phyloP scores from a whole-genome alignment of 1,139 yeast genomes.

The Zygoascus sp. region DNA sequence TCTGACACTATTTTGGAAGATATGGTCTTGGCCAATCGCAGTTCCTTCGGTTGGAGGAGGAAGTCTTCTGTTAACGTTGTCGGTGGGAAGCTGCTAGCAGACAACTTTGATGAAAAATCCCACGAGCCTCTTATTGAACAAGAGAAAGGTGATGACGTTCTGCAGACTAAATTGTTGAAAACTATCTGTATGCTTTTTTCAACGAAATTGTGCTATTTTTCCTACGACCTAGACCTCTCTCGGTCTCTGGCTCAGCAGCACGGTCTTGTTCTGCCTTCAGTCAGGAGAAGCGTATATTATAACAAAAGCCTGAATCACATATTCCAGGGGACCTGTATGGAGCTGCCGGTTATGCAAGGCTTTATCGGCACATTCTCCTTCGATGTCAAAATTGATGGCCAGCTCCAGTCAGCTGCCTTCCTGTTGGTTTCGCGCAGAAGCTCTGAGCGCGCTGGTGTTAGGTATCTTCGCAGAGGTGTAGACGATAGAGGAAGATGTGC shows the following conservation, averaged over 20 bases:
- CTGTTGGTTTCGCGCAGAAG: conserved; percentile 38
- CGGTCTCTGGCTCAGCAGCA: conserved; percentile 9
- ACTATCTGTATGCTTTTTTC: conserved; percentile 16
- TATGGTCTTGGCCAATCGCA: background rate
- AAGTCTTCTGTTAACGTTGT: background rate
- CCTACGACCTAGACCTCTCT: conserved; percentile 26
- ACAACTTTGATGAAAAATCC: background rate
- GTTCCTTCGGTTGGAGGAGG: background rate
- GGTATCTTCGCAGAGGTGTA: conserved; percentile 45
- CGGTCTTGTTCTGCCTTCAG: conserved; percentile 8
- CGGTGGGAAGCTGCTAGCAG: background rate
- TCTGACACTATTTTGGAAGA: conserved; percentile 2
- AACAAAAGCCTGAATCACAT: conserved; percentile 29
- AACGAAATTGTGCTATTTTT: conserved; percentile 23
- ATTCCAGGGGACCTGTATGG: conserved; percentile 26
- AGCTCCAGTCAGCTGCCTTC: conserved; percentile 13
- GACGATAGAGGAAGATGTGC: conserved; percentile 44
- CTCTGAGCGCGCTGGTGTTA: conserved; percentile 41
- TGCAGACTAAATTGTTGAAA: conserved; percentile 17
- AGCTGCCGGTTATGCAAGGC: conserved; percentile 37
- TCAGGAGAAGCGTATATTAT: conserved; percentile 30
- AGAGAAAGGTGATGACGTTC: background rate
- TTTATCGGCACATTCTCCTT: conserved; percentile 24
- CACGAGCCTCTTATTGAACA: background rate
- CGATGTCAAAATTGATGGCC: conserved; percentile 3